Base-by-base conservation (phyloP, 164 flowering plant genomes). In the Piper betle region DNA sequence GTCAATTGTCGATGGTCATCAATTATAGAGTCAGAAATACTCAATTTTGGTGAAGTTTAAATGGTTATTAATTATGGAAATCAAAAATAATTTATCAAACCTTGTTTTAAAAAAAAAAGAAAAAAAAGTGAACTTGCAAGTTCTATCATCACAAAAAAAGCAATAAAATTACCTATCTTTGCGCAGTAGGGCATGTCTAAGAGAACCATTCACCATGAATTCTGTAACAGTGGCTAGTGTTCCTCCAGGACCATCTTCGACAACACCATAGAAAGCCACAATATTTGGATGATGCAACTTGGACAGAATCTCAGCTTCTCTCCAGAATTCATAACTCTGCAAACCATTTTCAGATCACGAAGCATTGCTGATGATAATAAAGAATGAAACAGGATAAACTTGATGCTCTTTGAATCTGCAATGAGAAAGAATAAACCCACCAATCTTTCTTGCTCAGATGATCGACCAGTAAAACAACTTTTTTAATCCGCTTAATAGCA, bases 281-380 rank as follows among this genome's bases (percentile, higher is more conserved):
- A 91, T 91, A 72, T 91, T 91, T 59, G 98, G 98, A 80, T 91
- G 98, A 77, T 87, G 98, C 80, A 91, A 95, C 78, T 83, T 85
- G 52, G 98, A 88, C 16, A 91, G 87, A 68, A 91, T 91, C 59
- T 84, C 92, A 69, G 98, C 96, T 84, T 91, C 98, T 37, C 85
- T 76, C 98, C 96, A 91, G 69, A 91, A 91, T 64, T 91, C 98
- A 43, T 74, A 17, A 3, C 93, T 78, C 98, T 91, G 82, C 53
- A 38, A 59, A 54, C 16, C 38, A 50, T 15, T 62, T 39, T 39
- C 5, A 12, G 7, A 13, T 54, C 37, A n/a, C 3, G 33, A 17
- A 54, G 11, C 20, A 54, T 18, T 17, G 20, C 37, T 54, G 7
- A 6, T 6, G 37, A 55, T 6, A 55, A 39, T 33, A 33, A 10